These are phyloP conservation scores for Microbotryomycetes sp. DNA, from an alignment of 1,284 basidiomycete genomes.

Conservation along the genomic window DNA sequence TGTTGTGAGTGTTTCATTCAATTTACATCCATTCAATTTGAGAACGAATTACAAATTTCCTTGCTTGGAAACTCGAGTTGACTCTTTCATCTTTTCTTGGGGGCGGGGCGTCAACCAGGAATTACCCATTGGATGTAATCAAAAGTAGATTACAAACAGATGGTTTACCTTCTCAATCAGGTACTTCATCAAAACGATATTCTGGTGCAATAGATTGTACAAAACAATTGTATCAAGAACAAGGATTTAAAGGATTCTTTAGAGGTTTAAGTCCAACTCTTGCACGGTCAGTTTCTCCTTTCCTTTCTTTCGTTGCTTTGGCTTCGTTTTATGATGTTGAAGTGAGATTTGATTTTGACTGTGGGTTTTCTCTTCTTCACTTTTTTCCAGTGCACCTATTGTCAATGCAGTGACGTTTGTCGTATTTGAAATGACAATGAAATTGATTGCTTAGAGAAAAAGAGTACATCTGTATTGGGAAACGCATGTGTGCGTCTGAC, in stretches of 20 bases:
- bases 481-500: too few species aligned
- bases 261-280: slow-evolving; percentile 85
- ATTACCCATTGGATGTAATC: slow-evolving; percentile 90
- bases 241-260: slow-evolving; percentile 79
- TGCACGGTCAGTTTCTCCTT: slow-evolving; percentile 57
- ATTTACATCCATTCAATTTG: slow-evolving; percentile 10
- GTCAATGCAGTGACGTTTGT: slow-evolving; percentile 91
- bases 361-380: not conserved
- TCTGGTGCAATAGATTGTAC: slow-evolving; percentile 73
- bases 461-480: too few species aligned
- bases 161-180: slow-evolving; percentile 63
- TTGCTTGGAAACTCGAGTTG: too few species aligned
- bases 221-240: slow-evolving; percentile 67
- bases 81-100: slow-evolving; percentile 6
- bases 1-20: slow-evolving; percentile 17
- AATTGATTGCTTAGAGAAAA: slow-evolving; percentile 16
- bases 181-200: slow-evolving; percentile 59
- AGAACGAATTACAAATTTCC: too few species aligned
- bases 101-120: slow-evolving; percentile 49
- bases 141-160: slow-evolving; percentile 95
- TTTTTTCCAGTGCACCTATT: slow-evolving; percentile 60
- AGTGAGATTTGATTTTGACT: too few species aligned
- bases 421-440: slow-evolving; percentile 78
- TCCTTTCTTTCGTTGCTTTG: not conserved
- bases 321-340: too few species aligned